Base-by-base conservation (phyloP, 1,284 basidiomycete genomes). In the Leccinum subrobustum region DNA sequence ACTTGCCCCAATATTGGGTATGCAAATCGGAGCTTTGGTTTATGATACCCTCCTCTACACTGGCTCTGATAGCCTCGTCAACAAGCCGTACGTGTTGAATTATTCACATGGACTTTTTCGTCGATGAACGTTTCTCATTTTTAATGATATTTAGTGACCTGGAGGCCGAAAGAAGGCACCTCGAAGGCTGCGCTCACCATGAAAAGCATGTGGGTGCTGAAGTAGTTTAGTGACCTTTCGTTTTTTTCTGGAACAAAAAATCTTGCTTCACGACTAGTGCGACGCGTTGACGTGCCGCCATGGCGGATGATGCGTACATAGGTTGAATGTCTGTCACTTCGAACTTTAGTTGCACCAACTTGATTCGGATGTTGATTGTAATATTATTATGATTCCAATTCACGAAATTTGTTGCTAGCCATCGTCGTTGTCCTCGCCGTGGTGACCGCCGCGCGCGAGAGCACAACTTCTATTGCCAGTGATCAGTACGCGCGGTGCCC, bases 1-100 rank as follows among this genome's bases (percentile, higher is more conserved):
- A 11, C 72, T 89, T 44, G 87, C 74, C 2, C 82, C 86, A 2
- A 80, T 88, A 62, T 60, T 82, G 27, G 88, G 87, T 25, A 84
- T 79, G 52, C 77, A 83, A 57, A 64, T 75, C 8, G 87, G 83
- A 39, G 78, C 78, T 6, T 75, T 83, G 59, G 64, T 80, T 25
- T 88, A 88, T 63, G 85, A 87, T 63, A 52, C 72, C 8, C 75
- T 86, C 51, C 59, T 87, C 60, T 84, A 80, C 67, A 77, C 79
- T 18, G 85, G 85, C 2, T 59, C 75, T 11, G 85, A 88, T 51
- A 84, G 81, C 57, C 65, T 82, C 20, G 62, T 88, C 53, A 85
- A 85, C 67, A 78, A 68, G 65, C 80, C 80, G 85, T 86, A 67
- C 39, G 75, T 73, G 27, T 53, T 12, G 1, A 35, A 31, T 54